Conservation (phyloP, 352 stramenopile genomes). For the Globisporangium abappressorium region DNA sequence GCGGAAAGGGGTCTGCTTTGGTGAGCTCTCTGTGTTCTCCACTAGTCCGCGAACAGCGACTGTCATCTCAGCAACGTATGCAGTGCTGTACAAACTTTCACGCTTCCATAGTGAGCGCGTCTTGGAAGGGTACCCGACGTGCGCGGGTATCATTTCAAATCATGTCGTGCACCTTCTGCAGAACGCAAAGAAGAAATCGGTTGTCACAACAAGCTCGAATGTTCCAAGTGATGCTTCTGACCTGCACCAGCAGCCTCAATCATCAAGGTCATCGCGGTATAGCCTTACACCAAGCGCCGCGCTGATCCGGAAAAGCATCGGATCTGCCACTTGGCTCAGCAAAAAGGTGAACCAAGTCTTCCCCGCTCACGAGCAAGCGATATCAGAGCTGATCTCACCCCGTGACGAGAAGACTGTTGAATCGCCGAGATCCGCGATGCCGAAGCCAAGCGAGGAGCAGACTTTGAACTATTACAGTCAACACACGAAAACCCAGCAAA, state of each 20-base stretch:
- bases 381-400: not conserved
- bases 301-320: constrained; percentile 8
- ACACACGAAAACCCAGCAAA: not conserved
- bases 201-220: not conserved
- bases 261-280: not conserved
- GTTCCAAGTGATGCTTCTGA: not conserved
- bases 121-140: constrained; percentile 50
- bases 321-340: not conserved
- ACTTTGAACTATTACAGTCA: constrained; percentile 8
- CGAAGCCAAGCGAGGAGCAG: not conserved
- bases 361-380: not conserved
- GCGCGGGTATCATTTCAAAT: constrained; percentile 25
- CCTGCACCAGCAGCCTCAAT: not conserved
- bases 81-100: constrained; percentile 56
- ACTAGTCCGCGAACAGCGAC: constrained; percentile 47
- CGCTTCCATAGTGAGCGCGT: constrained; percentile 56
- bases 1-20: constrained; percentile 61
- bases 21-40: constrained; percentile 67
- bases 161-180: constrained; percentile 21
- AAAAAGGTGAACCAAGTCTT: constrained; percentile 10
- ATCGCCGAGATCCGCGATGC: not conserved
- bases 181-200: constrained; percentile 15
- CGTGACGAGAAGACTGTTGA: not conserved
- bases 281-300: not conserved
- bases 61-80: constrained; percentile 56